Evolutionary conservation across 345 rosid species (phyloP).

Genomic region (Heritiera littoralis): DNA sequence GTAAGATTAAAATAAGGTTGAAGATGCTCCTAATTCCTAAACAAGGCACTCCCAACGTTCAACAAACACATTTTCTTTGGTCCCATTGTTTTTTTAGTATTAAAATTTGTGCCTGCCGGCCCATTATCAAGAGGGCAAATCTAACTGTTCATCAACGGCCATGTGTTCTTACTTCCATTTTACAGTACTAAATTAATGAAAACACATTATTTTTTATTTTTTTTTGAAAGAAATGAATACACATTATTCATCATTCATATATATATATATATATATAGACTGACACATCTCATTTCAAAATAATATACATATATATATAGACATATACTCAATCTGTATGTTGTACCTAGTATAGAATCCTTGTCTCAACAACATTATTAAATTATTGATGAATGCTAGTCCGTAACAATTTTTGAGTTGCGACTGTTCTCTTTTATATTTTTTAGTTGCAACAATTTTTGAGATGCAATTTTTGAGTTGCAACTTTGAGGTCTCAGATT

Average conservation of each 20-base stretch:
- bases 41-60: constrained; percentile 5
- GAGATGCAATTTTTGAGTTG: no score
- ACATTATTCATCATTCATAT: neutral
- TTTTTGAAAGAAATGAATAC: neutral
- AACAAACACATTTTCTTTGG: constrained; percentile 27
- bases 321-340: neutral
- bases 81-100: neutral
- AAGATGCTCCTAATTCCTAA: constrained; percentile 8
- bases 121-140: constrained; percentile 21
- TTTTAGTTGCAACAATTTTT: no score
- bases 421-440: no score
- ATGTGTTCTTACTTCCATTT: constrained; percentile 12
- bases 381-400: neutral
- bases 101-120: constrained; percentile 8
- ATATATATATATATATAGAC: neutral
- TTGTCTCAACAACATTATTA: neutral
- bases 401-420: neutral
- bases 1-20: neutral
- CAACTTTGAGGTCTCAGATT: no score
- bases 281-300: no score
- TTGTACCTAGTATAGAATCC: neutral
- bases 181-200: neutral
- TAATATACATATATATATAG: no score
- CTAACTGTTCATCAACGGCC: constrained; percentile 30
- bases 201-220: no score